These are phyloP conservation scores for Cylindrotheca closterium DNA, from an alignment of 108 stramenopile species.

Conservation along the genomic window DNA sequence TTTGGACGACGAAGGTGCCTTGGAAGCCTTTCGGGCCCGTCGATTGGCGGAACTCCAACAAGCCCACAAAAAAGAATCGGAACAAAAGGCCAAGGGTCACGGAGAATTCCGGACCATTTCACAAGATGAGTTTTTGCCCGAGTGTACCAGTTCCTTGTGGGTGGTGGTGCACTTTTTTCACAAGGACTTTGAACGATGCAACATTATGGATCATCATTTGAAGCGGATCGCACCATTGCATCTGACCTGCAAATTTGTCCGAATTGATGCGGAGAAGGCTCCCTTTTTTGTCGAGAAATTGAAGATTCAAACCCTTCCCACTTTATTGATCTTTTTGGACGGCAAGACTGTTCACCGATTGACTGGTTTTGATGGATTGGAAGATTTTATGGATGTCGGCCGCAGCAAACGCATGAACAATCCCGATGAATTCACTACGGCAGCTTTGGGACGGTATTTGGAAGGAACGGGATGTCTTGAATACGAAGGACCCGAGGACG, in stretches of 20 bases:
- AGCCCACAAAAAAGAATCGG: slow-evolving; percentile 47
- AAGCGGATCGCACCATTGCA: slow-evolving; percentile 71
- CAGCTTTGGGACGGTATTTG: slow-evolving; percentile 66
- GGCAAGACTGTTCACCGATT: slow-evolving; percentile 76
- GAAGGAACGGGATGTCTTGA: slow-evolving; percentile 66
- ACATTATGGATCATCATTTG: slow-evolving; percentile 96
- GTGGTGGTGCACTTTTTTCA: slow-evolving; percentile 96
- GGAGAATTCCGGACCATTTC: slow-evolving; percentile 91
- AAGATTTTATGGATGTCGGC: slow-evolving; percentile 18
- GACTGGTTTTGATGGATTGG: slow-evolving; percentile 78
- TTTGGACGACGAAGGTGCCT: slow-evolving; percentile 64
- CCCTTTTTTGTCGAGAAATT: slow-evolving; percentile 97
- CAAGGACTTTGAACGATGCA: slow-evolving; percentile 91
- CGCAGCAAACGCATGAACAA: slow-evolving; percentile 18
- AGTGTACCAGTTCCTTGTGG: slow-evolving; percentile 71
- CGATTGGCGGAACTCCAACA: slow-evolving; percentile 82
- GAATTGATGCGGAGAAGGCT: slow-evolving; percentile 93
- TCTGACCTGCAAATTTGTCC: slow-evolving; percentile 87
- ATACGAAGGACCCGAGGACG: slow-evolving; percentile 52
- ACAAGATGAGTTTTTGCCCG: slow-evolving; percentile 95
- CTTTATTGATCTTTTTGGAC: slow-evolving; percentile 76
- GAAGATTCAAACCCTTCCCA: slow-evolving; percentile 68
- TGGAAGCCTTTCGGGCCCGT: slow-evolving; percentile 77
- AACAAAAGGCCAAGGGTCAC: slow-evolving; percentile 91
- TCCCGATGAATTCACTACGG: slow-evolving; percentile 77